A percentile compares a stretch with the other conserved stretches of the same genome.
These are phyloP conservation scores for Leishmania turanica DNA, from an alignment of 208 protist genomes.

Conservation along the genomic window DNA sequence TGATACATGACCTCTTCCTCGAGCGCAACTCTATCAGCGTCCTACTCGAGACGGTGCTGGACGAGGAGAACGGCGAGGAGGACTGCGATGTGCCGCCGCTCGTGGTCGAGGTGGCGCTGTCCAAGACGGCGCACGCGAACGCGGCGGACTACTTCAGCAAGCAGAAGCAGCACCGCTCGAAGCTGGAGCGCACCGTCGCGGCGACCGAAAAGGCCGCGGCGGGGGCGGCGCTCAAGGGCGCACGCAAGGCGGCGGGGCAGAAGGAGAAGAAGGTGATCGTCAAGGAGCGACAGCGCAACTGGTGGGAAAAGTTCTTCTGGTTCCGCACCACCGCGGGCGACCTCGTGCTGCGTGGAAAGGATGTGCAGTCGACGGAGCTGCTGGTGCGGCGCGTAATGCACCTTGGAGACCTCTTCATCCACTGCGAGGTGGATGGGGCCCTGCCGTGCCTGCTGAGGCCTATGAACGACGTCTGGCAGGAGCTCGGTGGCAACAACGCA, in stretches of 20 bases:
- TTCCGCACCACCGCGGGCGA: conserved; percentile 97
- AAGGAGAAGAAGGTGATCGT: conserved; percentile 80
- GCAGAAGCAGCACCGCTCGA: conserved; percentile 83
- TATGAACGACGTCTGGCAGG: conserved; percentile 37
- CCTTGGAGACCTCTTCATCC: conserved; percentile 95
- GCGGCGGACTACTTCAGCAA: conserved; percentile 90
- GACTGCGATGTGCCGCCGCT: conserved; percentile 52
- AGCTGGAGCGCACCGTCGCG: conserved; percentile 87
- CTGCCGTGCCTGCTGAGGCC: conserved; percentile 95
- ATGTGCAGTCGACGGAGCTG: conserved; percentile 96
- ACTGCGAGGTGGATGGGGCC: conserved; percentile 95
- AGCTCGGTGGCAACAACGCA: not conserved
- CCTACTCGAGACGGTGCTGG: conserved; percentile 59
- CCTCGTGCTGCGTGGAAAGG: conserved; percentile 94
- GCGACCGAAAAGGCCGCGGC: conserved; percentile 85
- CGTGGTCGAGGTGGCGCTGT: conserved; percentile 94
- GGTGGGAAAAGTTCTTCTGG: conserved; percentile 99
- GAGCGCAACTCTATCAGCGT: conserved; percentile 89
- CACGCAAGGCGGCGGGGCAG: conserved; percentile 59
- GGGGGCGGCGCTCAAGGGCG: conserved; percentile 76
- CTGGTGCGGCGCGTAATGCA: conserved; percentile 83
- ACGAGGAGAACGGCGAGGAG: conserved; percentile 72
- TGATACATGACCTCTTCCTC: conserved; percentile 94
- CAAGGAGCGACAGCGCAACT: conserved; percentile 88
- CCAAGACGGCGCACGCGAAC: conserved; percentile 94